These are phyloP conservation scores for Piper longum DNA, from an alignment of 164 flowering plant species.

Conservation along the genomic window DNA sequence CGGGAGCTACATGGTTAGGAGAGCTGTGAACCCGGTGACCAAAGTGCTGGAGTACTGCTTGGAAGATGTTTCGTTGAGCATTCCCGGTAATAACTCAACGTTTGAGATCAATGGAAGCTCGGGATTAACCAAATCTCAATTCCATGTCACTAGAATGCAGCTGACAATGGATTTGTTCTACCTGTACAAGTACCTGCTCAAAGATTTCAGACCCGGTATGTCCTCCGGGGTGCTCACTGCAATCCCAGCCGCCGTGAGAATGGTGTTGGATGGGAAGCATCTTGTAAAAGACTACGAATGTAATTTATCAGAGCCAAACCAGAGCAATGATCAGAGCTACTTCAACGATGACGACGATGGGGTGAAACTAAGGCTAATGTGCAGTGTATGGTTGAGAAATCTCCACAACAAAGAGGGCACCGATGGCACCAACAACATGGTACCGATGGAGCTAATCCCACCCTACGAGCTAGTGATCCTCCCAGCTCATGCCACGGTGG, in stretches of 20 bases:
- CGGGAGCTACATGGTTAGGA: constrained; percentile 67
- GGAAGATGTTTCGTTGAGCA: constrained; percentile 41
- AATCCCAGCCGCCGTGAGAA: constrained; percentile 38
- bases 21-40: constrained; percentile 82
- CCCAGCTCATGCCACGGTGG: constrained; percentile 33
- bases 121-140: constrained; percentile 6
- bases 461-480: constrained; percentile 44
- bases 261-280: constrained; percentile 63
- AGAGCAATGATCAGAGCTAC: constrained; percentile 4
- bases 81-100: constrained; percentile 9
- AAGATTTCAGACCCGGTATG: constrained; percentile 19
- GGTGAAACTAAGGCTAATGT: constrained; percentile 27
- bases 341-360: constrained; percentile 1
- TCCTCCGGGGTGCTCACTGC: constrained; percentile 18
- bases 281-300: constrained; percentile 39
- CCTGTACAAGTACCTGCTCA: constrained; percentile 46
- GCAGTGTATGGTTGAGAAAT: constrained; percentile 27
- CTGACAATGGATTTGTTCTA: constrained; percentile 47
- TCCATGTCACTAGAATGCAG: constrained; percentile 34
- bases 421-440: constrained; percentile 2
- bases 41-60: constrained; percentile 86
- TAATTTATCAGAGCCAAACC: no score
- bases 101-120: constrained; percentile 8
- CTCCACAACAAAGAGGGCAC: not conserved
- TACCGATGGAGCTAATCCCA: constrained; percentile 9